Base-by-base conservation (phyloP, 2,329 filamentous ascomycete species). In the Fusarium algeriense region DNA sequence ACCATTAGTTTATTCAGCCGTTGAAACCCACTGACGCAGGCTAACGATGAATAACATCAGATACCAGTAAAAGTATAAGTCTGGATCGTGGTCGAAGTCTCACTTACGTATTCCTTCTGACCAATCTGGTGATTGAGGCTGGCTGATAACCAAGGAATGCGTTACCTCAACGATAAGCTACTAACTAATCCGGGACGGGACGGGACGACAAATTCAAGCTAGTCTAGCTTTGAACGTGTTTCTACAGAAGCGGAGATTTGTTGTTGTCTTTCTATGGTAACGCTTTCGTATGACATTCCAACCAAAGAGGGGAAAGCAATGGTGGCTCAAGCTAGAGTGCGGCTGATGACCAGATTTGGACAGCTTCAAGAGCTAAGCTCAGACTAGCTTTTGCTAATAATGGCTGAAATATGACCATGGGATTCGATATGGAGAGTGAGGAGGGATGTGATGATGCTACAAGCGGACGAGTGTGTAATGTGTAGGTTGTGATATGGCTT, bases 221-320 rank as follows among this genome's bases (percentile, higher is more conserved):
- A 40, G 23, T 15, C 13, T 23, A n/a, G 23, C 8, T 30, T 30
- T 13, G 14, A 30, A 20, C 5, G 6, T 20, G 11, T 28, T 28
- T 57, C 26, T 20, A 19, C 17, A 23, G 34, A 52, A 52, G 34
- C 34, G 11, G 34, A 9, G 12, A 17, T 23, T 8, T 52, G 15
- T 38, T 52, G 20, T 20, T 32, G 26, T 10, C 12, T 23, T 11
- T 23, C 45, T 32, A 14, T 10, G n/a, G n/a, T 26, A 9, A 37
- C 35, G 44, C 19, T 50, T 7, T 52, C 17, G 55, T 38, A 32
- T 40, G 45, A 12, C 55, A 53, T 58, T 53, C 45, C 55, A 52
- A 32, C 26, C 15, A 14, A 30, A 32, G 43, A 26, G 54, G 43
- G 32, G 43, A 23, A 49, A 49, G 48, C 23, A 30, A 28, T 50